These are phyloP conservation scores for Dryas alaskensis DNA, from an alignment of 306 rosid genomes.

Conservation along the genomic window DNA sequence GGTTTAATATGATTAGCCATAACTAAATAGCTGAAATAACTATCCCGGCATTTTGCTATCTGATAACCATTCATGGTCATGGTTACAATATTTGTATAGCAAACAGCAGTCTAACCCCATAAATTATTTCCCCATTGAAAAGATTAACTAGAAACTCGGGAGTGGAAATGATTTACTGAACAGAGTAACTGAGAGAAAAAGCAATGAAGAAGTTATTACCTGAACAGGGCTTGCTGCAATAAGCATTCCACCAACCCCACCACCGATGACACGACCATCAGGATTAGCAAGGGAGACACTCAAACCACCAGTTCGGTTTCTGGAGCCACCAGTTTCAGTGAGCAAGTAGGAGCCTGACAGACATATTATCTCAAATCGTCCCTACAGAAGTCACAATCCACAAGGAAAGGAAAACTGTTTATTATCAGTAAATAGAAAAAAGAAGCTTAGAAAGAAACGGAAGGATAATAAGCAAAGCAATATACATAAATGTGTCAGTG, in stretches of 20 bases:
- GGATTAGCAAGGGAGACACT: conserved; percentile 88
- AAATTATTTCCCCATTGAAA: background rate
- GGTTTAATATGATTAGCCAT: background rate
- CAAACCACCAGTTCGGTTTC: conserved; percentile 67
- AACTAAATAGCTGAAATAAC: background rate
- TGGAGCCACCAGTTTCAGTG: conserved; percentile 52
- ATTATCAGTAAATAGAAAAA: background rate
- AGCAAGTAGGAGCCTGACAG: conserved; percentile 80
- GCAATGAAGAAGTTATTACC: conserved; percentile 46
- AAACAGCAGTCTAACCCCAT: background rate
- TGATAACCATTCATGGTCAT: background rate
- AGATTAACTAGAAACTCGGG: background rate
- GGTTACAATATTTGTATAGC: background rate
- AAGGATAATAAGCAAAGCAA: background rate
- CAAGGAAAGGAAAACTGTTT: conserved; percentile 8
- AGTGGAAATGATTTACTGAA: background rate
- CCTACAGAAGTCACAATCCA: conserved; percentile 48
- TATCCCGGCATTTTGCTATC: background rate
- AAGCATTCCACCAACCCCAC: conserved; percentile 83
- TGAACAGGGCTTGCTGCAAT: conserved; percentile 88
- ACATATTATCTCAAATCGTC: conserved; percentile 87
- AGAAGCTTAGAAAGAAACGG: background rate
- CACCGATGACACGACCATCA: conserved; percentile 88
- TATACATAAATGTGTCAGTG: conserved; percentile 1
- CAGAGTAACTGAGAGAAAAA: conserved; percentile 6